These are phyloP conservation scores for Rossbeevera mucosa DNA, from an alignment of 768 basidiomycete genomes.

Conservation along the genomic window DNA sequence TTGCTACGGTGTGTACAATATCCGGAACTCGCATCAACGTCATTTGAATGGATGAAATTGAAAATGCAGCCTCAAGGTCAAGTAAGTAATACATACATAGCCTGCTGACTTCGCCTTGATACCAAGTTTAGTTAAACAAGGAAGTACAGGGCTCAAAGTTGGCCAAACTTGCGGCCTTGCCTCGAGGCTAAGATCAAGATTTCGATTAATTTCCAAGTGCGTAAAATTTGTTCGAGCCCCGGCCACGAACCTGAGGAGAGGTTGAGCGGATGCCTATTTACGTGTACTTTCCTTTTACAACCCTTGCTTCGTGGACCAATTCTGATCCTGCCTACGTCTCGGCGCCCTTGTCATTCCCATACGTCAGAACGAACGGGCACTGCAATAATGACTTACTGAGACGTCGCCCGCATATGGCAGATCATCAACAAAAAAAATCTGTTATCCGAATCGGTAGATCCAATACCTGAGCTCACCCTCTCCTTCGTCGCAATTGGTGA, in stretches of 20 bases:
- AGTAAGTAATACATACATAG: background rate
- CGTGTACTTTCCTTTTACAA: background rate
- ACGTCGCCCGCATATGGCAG: background rate
- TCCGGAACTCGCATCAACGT: background rate
- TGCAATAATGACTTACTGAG: background rate
- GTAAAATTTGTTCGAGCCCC: background rate
- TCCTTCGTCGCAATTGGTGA: background rate
- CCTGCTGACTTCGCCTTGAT: background rate
- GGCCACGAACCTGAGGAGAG: conserved; percentile 3
- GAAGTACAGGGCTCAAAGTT: background rate
- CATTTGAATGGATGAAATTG: background rate
- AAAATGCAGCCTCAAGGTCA: background rate
- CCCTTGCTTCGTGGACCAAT: background rate
- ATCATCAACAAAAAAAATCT: background rate
- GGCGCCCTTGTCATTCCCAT: background rate
- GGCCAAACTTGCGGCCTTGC: background rate
- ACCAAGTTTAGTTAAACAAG: background rate
- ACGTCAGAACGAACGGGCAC: background rate
- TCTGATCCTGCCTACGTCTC: background rate
- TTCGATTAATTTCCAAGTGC: background rate
- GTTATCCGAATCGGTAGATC: background rate
- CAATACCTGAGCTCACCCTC: background rate
- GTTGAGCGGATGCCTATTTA: background rate
- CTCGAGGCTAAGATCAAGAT: background rate
- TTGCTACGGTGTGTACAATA: background rate